A percentile compares a stretch with the other conserved stretches of the same genome.
Evolutionary conservation across 1,284 basidiomycete species (phyloP).

Genomic region (Laetiporus sulphureus): DNA sequence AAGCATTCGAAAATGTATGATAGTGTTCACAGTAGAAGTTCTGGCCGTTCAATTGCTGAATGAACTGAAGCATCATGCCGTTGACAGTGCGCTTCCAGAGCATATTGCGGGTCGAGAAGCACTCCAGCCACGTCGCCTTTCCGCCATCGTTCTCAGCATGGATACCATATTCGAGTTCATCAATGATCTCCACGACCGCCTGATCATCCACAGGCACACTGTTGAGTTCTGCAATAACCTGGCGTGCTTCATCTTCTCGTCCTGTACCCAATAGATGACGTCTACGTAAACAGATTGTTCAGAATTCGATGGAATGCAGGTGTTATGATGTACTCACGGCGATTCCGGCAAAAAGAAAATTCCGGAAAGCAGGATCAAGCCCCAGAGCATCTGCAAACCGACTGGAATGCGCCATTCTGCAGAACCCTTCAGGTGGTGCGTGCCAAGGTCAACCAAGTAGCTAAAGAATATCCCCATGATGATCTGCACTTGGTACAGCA

Average conservation of each 20-base stretch:
- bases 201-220: slow-evolving; percentile 53
- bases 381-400: slow-evolving; percentile 64
- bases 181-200: slow-evolving; percentile 54
- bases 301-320: neutral
- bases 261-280: slow-evolving; percentile 58
- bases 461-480: slow-evolving; percentile 67
- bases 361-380: slow-evolving; percentile 58
- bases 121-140: slow-evolving; percentile 74
- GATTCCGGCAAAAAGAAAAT: slow-evolving; percentile 77
- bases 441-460: slow-evolving; percentile 65
- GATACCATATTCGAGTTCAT: slow-evolving; percentile 67
- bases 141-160: slow-evolving; percentile 69
- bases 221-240: slow-evolving; percentile 63
- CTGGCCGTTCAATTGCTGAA: slow-evolving; percentile 75
- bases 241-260: slow-evolving; percentile 45
- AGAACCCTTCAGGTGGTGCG: slow-evolving; percentile 49
- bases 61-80: slow-evolving; percentile 78
- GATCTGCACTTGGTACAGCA: slow-evolving; percentile 74
- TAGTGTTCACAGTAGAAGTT: slow-evolving; percentile 59
- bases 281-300: slow-evolving; percentile 23
- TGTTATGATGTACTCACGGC: slow-evolving; percentile 38
- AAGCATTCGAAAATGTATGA: too few relatives aligned
- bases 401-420: slow-evolving; percentile 71
- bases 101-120: slow-evolving; percentile 63
- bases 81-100: slow-evolving; percentile 70